Evolutionary conservation across 805 yeast genomes (phyloP), one percentile per base, ranked within the genome.

Genomic region (Saccharomycopsis babjevae): DNA sequence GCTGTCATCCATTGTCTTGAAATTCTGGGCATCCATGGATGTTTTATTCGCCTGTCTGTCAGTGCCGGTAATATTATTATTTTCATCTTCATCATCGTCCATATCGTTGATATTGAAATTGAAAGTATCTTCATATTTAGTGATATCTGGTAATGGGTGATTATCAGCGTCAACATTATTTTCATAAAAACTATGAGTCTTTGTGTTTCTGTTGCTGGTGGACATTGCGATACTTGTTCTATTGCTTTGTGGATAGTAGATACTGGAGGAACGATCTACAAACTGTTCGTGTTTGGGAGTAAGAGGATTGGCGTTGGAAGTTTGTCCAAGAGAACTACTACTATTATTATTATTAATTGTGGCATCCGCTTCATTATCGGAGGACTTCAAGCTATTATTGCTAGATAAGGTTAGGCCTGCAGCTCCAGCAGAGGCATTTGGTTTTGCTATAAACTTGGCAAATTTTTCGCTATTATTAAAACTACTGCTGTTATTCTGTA

Each of bases 71-170:
- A 20, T 28, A 25, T 25, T 50, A 4, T 36, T 32, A 3, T 56
- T 16, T 16, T 54, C 59, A 40, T 58, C 64, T 11, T 46, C 52
- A 25, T 58, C 61, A 25, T 55, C 20, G 25, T 54, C 52, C 52
- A 25, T 46, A 13, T 46, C 52, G 22, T 46, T 46, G 28, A 46
- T 46, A 22, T 46, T 46, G 28, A 46, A 46, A 22, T 46, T 46
- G 25, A 46, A 46, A 25, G 52, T 46, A 46, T 46, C 52, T 22
- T 46, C 32, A 28, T 57, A 57, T 46, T 58, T 59, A 34, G 38
- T 38, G 22, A 59, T 56, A 38, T 59, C 60, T 32, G 64, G 64
- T 30, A 62, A 57, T 40, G 64, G 64, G 50, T 59, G 46, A 16
- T 32, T 15, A 32, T 36, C 28, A 16, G 58, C 55, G n/a, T 43